These are phyloP conservation scores for Helichrysum umbraculigerum DNA, from an alignment of 129 eudicot species.

Conservation along the genomic window DNA sequence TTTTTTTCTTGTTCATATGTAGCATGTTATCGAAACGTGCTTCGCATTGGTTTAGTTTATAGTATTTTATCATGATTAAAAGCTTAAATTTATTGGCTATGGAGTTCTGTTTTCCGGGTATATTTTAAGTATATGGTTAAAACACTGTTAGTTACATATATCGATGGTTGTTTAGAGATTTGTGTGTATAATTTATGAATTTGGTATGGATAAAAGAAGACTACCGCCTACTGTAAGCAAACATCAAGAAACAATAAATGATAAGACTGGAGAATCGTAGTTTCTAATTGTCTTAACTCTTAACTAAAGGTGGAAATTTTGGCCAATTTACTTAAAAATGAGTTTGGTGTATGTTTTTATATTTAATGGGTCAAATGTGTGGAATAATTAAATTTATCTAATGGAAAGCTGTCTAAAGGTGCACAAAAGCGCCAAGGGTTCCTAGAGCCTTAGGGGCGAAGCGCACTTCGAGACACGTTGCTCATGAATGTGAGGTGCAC, in stretches of 20 bases:
- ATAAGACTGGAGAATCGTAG: neutral
- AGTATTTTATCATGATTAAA: conserved; percentile 4
- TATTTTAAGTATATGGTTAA: neutral
- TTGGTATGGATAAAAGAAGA: neutral
- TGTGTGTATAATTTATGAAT: neutral
- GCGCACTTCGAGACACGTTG: too few relatives aligned
- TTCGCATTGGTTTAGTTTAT: neutral
- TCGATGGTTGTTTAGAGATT: neutral
- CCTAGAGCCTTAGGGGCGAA: too few relatives aligned
- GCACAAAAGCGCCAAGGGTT: too few relatives aligned
- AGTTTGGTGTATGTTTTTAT: too few relatives aligned
- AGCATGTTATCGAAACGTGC: neutral
- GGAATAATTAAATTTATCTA: too few relatives aligned
- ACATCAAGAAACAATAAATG: neutral
- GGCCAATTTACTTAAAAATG: neutral
- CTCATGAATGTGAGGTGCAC: too few relatives aligned
- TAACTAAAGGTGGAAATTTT: neutral
- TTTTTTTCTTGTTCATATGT: conserved; percentile 1
- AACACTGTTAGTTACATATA: neutral
- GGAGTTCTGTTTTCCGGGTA: conserved; percentile 4
- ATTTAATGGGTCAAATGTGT: too few relatives aligned
- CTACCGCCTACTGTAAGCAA: neutral
- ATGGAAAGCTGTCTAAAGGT: too few relatives aligned
- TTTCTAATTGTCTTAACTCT: neutral
- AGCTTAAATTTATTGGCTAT: neutral